These are phyloP conservation scores for Trypethelium eluteriae DNA, from an alignment of 495 filamentous ascomycete genomes.

Conservation along the genomic window DNA sequence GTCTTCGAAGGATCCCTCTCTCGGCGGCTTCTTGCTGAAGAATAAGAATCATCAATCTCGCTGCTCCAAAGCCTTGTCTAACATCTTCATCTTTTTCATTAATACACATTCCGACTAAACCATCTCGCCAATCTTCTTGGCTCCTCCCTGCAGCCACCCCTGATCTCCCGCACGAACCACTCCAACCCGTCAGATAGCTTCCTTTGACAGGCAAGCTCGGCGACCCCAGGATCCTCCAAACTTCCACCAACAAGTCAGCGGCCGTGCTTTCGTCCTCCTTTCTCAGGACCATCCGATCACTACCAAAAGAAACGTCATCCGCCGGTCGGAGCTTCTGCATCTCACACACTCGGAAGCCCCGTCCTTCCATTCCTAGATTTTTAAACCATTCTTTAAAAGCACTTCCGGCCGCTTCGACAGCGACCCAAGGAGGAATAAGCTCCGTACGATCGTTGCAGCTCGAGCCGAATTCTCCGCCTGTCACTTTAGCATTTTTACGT, in stretches of 20 bases:
- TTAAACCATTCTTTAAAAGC: slow-evolving; percentile 5
- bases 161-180: slow-evolving; percentile 6
- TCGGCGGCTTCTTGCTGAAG: slow-evolving; percentile 1
- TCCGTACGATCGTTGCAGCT: slow-evolving; percentile 6
- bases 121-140: neutral
- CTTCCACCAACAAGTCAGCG: slow-evolving; percentile 11
- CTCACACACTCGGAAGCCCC: slow-evolving; percentile 1
- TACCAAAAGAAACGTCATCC: slow-evolving; percentile 11
- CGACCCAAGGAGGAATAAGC: slow-evolving; percentile 1
- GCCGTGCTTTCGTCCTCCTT: slow-evolving; percentile 3
- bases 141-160: slow-evolving; percentile 8
- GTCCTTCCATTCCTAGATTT: neutral
- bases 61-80: neutral
- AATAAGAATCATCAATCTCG: slow-evolving; percentile 3
- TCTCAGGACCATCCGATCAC: slow-evolving; percentile 11
- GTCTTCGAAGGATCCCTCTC: neutral
- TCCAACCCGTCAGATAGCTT: slow-evolving; percentile 8
- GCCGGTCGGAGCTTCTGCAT: slow-evolving; percentile 6
- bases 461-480: neutral
- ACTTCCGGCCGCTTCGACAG: slow-evolving; percentile 6
- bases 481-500: neutral
- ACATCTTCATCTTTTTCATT: slow-evolving; percentile 7
- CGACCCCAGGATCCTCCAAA: slow-evolving; percentile 11
- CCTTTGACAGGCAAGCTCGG: slow-evolving; percentile 12
- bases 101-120: neutral